A percentile compares a stretch with the other conserved stretches of the same genome.
phyloP scores from a whole-genome alignment of 345 rosid species.

The Anacardium occidentale region DNA sequence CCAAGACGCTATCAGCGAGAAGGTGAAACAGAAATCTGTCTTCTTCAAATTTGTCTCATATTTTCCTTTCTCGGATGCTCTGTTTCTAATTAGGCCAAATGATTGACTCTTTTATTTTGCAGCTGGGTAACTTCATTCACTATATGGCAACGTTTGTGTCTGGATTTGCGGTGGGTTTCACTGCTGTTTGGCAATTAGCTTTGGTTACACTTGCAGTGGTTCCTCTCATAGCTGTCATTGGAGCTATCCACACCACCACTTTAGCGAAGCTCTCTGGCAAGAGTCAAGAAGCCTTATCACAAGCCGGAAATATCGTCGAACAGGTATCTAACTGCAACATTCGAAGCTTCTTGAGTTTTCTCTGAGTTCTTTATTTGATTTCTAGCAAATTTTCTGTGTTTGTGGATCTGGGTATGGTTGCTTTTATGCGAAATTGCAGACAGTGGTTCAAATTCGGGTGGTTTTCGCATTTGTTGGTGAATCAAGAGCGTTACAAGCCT shows the following conservation, averaged over 20 bases:
- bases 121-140: constrained; percentile 97
- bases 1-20: constrained; percentile 98
- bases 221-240: constrained; percentile 93
- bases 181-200: constrained; percentile 97
- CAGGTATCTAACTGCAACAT: constrained; percentile 48
- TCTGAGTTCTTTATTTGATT: not conserved
- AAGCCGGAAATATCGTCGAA: constrained; percentile 90
- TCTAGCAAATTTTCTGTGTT: constrained; percentile 8
- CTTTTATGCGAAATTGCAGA: constrained; percentile 48
- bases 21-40: constrained; percentile 44
- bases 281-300: constrained; percentile 83
- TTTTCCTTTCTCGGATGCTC: not conserved
- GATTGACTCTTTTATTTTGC: constrained; percentile 24
- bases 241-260: constrained; percentile 75
- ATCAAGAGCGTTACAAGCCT: constrained; percentile 73
- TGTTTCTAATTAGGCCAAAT: not conserved
- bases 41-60: not conserved
- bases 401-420: constrained; percentile 33
- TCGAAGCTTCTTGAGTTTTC: not conserved
- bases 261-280: constrained; percentile 73
- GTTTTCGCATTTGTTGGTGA: constrained; percentile 90
- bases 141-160: constrained; percentile 92
- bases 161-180: constrained; percentile 95
- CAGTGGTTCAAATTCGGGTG: constrained; percentile 86
- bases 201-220: constrained; percentile 94